Conservation (phyloP, 148 eudicot species). For the Dysphania ambrosioides region DNA sequence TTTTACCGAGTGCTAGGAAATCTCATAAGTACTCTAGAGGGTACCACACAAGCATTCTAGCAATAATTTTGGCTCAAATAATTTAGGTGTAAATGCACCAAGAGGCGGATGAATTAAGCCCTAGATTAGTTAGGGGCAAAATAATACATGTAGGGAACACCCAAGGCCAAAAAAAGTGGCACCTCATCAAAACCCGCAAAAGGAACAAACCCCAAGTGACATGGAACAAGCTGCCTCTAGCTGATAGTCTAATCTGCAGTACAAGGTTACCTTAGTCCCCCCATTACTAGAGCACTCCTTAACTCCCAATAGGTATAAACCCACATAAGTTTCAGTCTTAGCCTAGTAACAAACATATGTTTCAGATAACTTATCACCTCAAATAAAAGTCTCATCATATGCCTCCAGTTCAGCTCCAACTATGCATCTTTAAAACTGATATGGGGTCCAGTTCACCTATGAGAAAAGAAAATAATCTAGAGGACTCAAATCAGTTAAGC, state of each 20-base stretch:
- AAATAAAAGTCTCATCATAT: slow-evolving; percentile 20
- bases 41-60: slow-evolving; percentile 6
- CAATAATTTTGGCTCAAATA: slow-evolving; percentile 17
- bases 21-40: background rate
- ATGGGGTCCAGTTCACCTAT: slow-evolving; percentile 26
- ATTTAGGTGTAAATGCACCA: slow-evolving; percentile 7
- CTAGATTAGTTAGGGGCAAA: slow-evolving; percentile 13
- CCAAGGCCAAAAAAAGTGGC: slow-evolving; percentile 29
- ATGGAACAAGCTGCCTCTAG: slow-evolving; percentile 30
- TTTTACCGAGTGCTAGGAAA: background rate
- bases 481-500: slow-evolving; percentile 13
- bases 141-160: slow-evolving; percentile 28
- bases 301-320: slow-evolving; percentile 14
- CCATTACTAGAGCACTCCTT: slow-evolving; percentile 19
- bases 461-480: slow-evolving; percentile 1
- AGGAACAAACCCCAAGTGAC: slow-evolving; percentile 30
- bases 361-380: slow-evolving; percentile 16
- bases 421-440: slow-evolving; percentile 19
- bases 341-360: slow-evolving; percentile 10
- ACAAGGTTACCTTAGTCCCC: slow-evolving; percentile 39
- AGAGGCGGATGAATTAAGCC: background rate
- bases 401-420: slow-evolving; percentile 2
- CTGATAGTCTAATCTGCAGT: slow-evolving; percentile 31
- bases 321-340: slow-evolving; percentile 20
- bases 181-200: slow-evolving; percentile 37